Percentiles rank a stretch among this genome's conserved stretches.
phyloP scores from a whole-genome alignment of 805 yeast species.

The Cyberlindnera xishuangbannaensis region DNA sequence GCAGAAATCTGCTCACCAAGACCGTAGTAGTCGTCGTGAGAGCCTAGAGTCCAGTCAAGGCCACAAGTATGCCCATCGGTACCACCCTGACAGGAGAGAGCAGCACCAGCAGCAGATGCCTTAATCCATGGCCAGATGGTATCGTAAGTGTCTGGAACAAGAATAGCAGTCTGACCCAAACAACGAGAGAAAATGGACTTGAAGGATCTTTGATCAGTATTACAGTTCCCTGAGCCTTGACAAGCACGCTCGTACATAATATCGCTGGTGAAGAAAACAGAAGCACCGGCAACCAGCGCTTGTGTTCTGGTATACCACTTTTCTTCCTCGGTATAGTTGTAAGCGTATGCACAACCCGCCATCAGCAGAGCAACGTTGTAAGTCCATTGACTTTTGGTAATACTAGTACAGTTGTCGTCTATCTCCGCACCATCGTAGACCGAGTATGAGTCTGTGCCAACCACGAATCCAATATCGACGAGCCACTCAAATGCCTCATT shows the following conservation, averaged over 20 bases:
- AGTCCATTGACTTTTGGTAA: constrained; percentile 53
- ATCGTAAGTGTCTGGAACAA: constrained; percentile 47
- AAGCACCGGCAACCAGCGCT: constrained; percentile 39
- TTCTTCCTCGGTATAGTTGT: constrained; percentile 49
- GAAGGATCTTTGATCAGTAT: constrained; percentile 74
- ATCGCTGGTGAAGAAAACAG: constrained; percentile 40
- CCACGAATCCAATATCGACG: constrained; percentile 43
- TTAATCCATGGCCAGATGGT: constrained; percentile 37
- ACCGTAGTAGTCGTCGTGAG: constrained; percentile 64
- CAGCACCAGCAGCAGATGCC: constrained; percentile 61
- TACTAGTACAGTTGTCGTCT: constrained; percentile 39
- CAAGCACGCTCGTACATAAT: constrained; percentile 63
- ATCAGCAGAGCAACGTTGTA: constrained; percentile 65
- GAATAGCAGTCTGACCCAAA: constrained; percentile 49
- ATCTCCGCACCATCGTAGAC: constrained; percentile 60
- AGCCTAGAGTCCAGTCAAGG: constrained; percentile 49
- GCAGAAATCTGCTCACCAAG: constrained; percentile 79
- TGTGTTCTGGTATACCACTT: constrained; percentile 46
- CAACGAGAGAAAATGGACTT: constrained; percentile 60
- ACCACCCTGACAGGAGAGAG: constrained; percentile 68
- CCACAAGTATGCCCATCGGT: constrained; percentile 75
- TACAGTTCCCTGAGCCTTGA: constrained; percentile 47
- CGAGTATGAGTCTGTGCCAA: constrained; percentile 26
- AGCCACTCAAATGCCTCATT: constrained; percentile 56
- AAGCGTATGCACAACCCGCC: constrained; percentile 65